Evolutionary conservation across 2,329 filamentous ascomycete species (phyloP), one percentile per base, ranked within the genome.

Genomic region (Lecanicillium sp.): DNA sequence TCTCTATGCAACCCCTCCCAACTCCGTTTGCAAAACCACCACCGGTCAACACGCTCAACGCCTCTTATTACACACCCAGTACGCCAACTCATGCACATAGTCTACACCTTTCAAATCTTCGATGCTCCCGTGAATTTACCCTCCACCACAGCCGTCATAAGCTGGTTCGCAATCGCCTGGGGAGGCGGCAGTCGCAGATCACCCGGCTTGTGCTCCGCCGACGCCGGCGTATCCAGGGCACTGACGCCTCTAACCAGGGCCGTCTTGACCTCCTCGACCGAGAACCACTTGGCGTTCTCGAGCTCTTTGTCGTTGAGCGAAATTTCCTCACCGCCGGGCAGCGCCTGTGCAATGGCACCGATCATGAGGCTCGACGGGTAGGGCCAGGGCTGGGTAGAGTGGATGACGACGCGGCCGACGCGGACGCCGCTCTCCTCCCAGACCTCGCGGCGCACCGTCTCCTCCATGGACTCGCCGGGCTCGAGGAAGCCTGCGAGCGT

Each of bases 101-200:
- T 27, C 19, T 45, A 20, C n/a, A 27, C 35, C 11, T 15, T 21
- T 58, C 65, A 78, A 9, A 78, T 78, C 64, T 79, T 84, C 51
- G 75, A 57, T 4, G 54, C 67, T 2, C 70, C 72, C 10, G 73
- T 74, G 51, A 87, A 69, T 62, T 87, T 93, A 0, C 89, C 89
- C 43, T 83, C 80, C 1, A 84, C 78, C 12, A 95, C 89, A 1
- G 90, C 88, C 44, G 73, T 76, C 57, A 98, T 82, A 61, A 97
- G 68, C 63, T 90, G 86, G 65, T 97, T 87, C 14, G 93, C 93
- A 75, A 98, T 97, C 2, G 93, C 91, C 29, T 90, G 95, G 50
- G 75, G 71, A 2, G 90, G 89, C 38, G 93, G 93, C 61, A 98
- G 66, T 48, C 88, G 79, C 69, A 98, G 65, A 3, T 75, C 79